These are phyloP conservation scores for Candida ortonii DNA, from an alignment of 805 yeast species.

Conservation along the genomic window DNA sequence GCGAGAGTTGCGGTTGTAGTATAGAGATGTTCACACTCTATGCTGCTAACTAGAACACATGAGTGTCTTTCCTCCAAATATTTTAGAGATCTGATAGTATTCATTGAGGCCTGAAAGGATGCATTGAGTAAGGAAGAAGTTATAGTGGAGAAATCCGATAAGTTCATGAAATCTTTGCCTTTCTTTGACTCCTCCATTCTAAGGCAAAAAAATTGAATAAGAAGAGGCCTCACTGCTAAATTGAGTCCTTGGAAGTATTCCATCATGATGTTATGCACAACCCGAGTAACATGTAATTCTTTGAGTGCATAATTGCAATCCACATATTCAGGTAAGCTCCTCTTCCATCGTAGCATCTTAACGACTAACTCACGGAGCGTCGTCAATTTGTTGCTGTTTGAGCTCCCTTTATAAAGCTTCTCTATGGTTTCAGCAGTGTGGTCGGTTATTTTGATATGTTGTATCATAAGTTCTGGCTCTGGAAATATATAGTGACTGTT, in stretches of 20 bases:
- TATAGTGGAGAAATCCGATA: conserved; percentile 59
- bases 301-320: conserved; percentile 56
- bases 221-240: conserved; percentile 65
- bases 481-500: conserved; percentile 65
- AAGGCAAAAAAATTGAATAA: conserved; percentile 65
- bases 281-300: conserved; percentile 43
- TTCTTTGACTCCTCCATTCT: conserved; percentile 36
- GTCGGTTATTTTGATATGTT: conserved; percentile 66
- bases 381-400: conserved; percentile 61
- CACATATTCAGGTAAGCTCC: conserved; percentile 55
- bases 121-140: conserved; percentile 62
- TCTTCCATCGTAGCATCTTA: conserved; percentile 61
- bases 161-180: conserved; percentile 48
- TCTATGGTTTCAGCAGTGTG: conserved; percentile 65
- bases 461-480: conserved; percentile 62
- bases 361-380: conserved; percentile 63
- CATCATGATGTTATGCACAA: conserved; percentile 64
- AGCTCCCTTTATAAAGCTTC: conserved; percentile 63
- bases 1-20: conserved; percentile 67
- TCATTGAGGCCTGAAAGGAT: conserved; percentile 70
- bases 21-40: conserved; percentile 75
- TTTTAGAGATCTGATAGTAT: conserved; percentile 65
- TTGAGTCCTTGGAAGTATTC: conserved; percentile 77
- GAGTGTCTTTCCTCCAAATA: conserved; percentile 58
- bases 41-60: conserved; percentile 71